Conservation (phyloP, 2,329 filamentous ascomycete genomes). For the Colletotrichum paranaense region DNA sequence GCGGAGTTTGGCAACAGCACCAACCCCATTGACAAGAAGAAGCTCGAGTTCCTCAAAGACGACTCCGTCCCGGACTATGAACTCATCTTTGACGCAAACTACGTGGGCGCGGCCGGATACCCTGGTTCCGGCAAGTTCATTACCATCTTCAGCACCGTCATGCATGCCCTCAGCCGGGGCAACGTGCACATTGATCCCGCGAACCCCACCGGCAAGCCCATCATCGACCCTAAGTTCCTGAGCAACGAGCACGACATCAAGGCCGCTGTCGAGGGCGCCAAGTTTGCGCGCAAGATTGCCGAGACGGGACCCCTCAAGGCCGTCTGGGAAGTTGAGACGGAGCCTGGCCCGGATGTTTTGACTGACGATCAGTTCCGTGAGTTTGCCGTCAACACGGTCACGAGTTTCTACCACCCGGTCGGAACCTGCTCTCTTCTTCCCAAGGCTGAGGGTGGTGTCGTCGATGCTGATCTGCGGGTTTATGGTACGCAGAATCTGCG, state of each 20-base stretch:
- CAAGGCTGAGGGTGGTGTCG: slow-evolving; percentile 51
- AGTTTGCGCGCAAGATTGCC: slow-evolving; percentile 38
- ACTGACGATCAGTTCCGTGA: slow-evolving; percentile 24
- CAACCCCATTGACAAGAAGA: slow-evolving; percentile 49
- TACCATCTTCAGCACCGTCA: slow-evolving; percentile 28
- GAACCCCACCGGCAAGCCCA: slow-evolving; percentile 43
- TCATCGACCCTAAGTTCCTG: slow-evolving; percentile 41
- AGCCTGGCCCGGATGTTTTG: slow-evolving; percentile 22
- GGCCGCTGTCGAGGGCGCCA: slow-evolving; percentile 43
- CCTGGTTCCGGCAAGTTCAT: slow-evolving; percentile 40
- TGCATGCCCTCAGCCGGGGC: slow-evolving; percentile 39
- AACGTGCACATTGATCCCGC: slow-evolving; percentile 41
- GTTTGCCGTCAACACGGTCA: slow-evolving; percentile 15
- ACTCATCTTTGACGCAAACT: slow-evolving; percentile 45
- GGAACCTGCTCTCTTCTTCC: slow-evolving; percentile 55
- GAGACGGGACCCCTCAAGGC: slow-evolving; percentile 17
- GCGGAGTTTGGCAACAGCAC: slow-evolving; percentile 41
- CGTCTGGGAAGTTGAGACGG: slow-evolving; percentile 25
- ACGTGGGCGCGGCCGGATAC: slow-evolving; percentile 44
- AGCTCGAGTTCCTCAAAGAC: slow-evolving; percentile 51
- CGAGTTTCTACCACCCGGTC: slow-evolving; percentile 48
- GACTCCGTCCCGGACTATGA: slow-evolving; percentile 42
- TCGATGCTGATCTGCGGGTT: slow-evolving; percentile 51
- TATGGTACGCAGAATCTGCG: slow-evolving; percentile 55
- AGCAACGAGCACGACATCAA: slow-evolving; percentile 46